Evolutionary conservation across 176 grass and related monocot species (phyloP).

Genomic region (Cymbopogon citratus): DNA sequence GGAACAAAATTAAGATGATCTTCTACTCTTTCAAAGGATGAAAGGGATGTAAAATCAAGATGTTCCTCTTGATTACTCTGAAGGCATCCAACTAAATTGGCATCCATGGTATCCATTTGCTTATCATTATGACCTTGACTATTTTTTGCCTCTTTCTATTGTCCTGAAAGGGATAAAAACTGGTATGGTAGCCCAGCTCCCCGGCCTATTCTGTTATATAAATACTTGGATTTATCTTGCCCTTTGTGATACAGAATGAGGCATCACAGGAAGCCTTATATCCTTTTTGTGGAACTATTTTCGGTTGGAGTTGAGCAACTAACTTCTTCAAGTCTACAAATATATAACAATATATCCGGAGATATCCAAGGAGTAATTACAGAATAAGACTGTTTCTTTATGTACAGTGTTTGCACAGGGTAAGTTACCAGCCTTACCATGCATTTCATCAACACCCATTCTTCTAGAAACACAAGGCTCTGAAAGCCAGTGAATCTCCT

Average conservation of each 20-base stretch:
- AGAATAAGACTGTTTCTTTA: conserved; percentile 17
- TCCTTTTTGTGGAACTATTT: conserved; percentile 5
- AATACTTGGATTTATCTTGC: conserved; percentile 22
- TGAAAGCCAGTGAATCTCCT: conserved; percentile 13
- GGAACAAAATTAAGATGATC: conserved; percentile 38
- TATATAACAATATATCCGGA: conserved; percentile 1
- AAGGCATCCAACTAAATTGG: background rate
- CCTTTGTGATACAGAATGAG: conserved; percentile 10
- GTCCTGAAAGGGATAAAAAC: conserved; percentile 27
- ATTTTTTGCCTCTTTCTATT: conserved; percentile 7
- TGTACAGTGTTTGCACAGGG: conserved; percentile 3
- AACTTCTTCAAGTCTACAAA: conserved; percentile 18
- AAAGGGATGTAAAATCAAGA: conserved; percentile 59
- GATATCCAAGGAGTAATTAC: conserved; percentile 22
- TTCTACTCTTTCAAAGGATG: conserved; percentile 39
- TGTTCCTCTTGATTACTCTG: conserved; percentile 38
- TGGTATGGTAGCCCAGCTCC: conserved; percentile 29
- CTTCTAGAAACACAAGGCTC: conserved; percentile 26
- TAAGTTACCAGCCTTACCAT: background rate
- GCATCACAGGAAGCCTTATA: background rate
- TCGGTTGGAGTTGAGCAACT: conserved; percentile 12
- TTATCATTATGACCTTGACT: conserved; percentile 2
- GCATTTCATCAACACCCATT: conserved; percentile 15
- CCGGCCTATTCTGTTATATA: conserved; percentile 8
- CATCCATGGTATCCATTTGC: background rate